Conservation (phyloP, 1,284 basidiomycete species). For the Marasmius tenuissimus region DNA sequence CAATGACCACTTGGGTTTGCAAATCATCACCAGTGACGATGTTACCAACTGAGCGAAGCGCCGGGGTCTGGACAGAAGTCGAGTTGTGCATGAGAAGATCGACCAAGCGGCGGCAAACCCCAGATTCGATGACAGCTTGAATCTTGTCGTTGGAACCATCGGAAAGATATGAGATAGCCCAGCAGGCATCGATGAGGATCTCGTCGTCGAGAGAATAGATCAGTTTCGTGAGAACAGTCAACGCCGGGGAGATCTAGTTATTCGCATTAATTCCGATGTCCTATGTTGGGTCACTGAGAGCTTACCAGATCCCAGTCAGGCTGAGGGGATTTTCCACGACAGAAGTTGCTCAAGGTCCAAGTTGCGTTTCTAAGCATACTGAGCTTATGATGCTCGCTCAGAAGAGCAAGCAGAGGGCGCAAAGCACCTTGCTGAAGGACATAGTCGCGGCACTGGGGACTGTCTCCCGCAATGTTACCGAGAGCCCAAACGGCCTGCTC, state of each 20-base stretch:
- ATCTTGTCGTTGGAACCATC: conserved; percentile 99
- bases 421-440: conserved; percentile 80
- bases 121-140: conserved; percentile 98
- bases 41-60: conserved; percentile 96
- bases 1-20: conserved; percentile 98
- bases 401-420: conserved; percentile 66
- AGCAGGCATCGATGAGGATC: conserved; percentile 99
- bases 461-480: conserved; percentile 96
- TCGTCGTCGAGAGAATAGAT: conserved; percentile 99
- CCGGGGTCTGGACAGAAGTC: conserved; percentile 98
- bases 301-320: conserved; percentile 91
- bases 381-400: conserved; percentile 90
- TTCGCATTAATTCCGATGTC: conserved; percentile 14
- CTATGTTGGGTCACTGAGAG: conserved; percentile 13
- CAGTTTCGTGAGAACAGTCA: conserved; percentile 95
- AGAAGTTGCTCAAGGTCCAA: conserved; percentile 98
- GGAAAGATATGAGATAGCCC: conserved; percentile 99
- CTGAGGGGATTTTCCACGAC: conserved; percentile 93
- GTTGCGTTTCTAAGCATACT: conserved; percentile 98
- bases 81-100: conserved; percentile 97
- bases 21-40: conserved; percentile 99
- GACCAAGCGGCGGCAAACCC: conserved; percentile 95
- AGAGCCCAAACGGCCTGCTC: conserved; percentile 98
- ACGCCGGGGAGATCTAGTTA: conserved; percentile 88
- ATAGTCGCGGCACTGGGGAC: conserved; percentile 91